Percentiles rank a stretch among this genome's conserved stretches.
Conservation (phyloP, 176 grass and related monocot genomes). For the Urochloa ruziziensis region DNA sequence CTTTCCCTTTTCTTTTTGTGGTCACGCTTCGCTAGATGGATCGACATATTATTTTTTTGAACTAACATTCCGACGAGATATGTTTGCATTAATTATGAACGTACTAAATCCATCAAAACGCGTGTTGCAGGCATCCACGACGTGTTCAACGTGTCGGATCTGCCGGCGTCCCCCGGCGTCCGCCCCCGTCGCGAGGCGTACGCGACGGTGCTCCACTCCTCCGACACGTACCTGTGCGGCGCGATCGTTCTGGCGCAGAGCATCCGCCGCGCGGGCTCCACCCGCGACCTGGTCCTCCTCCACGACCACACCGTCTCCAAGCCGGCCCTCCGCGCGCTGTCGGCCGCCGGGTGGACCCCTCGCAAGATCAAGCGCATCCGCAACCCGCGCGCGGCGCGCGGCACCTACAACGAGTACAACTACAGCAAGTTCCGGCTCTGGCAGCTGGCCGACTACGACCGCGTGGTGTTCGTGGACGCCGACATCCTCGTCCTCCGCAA, state of each 20-base stretch:
- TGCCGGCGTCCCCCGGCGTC: background rate
- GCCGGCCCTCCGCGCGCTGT: conserved; percentile 52
- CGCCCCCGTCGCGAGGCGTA: conserved; percentile 67
- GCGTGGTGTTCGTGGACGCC: conserved; percentile 88
- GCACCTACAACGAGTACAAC: conserved; percentile 97
- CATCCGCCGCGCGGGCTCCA: conserved; percentile 67
- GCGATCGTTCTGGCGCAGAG: conserved; percentile 90
- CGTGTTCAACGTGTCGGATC: conserved; percentile 33
- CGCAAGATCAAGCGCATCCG: conserved; percentile 71
- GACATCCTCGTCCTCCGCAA: conserved; percentile 84
- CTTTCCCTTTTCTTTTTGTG: background rate
- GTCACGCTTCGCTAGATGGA: background rate
- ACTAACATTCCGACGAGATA: no score
- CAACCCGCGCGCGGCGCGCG: conserved; percentile 66
- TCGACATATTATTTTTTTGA: background rate
- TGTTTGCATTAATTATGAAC: no score
- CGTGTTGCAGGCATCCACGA: conserved; percentile 39
- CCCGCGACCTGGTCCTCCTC: conserved; percentile 73
- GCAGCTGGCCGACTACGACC: conserved; percentile 80
- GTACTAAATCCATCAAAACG: no score
- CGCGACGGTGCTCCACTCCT: conserved; percentile 95
- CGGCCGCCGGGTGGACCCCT: conserved; percentile 61
- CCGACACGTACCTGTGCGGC: conserved; percentile 85
- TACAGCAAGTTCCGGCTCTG: conserved; percentile 99
- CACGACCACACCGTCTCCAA: conserved; percentile 73